phyloP scores from a whole-genome alignment of 129 eudicot species.

The sunflower (Helianthus annuus) region DNA sequence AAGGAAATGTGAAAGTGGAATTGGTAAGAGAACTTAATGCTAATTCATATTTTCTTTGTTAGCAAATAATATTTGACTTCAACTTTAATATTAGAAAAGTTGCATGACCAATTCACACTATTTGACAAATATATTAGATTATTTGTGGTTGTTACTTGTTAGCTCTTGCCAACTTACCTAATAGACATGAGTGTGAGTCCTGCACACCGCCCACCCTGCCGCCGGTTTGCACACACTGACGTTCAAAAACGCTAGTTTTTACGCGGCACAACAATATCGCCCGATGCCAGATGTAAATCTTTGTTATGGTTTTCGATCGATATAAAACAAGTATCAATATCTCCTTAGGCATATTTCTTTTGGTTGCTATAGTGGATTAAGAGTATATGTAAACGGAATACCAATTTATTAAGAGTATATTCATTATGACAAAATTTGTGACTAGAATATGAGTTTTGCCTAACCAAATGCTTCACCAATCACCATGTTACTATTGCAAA shows the following conservation, averaged over 20 bases:
- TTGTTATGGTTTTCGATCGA: too few species aligned
- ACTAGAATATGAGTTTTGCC: slow-evolving; percentile 9
- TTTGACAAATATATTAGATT: slow-evolving; percentile 7
- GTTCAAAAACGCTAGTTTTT: too few species aligned
- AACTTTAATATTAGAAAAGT: neutral
- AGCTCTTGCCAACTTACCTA: too few species aligned
- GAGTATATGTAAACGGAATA: too few species aligned
- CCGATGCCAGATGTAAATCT: too few species aligned
- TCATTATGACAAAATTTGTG: neutral
- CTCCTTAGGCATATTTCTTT: too few species aligned
- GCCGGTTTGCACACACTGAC: too few species aligned
- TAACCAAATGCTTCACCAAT: neutral
- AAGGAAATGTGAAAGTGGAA: neutral
- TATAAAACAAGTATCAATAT: too few species aligned
- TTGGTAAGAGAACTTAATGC: slow-evolving; percentile 2
- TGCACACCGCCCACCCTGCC: too few species aligned
- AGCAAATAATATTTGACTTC: neutral
- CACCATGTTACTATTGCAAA: slow-evolving; percentile 3
- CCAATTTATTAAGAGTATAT: neutral
- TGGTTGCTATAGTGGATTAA: too few species aligned
- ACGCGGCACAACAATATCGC: too few species aligned
- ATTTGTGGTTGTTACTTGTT: neutral
- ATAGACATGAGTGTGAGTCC: too few species aligned
- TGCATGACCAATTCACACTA: neutral
- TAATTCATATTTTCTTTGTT: neutral